Percentiles rank a stretch among this genome's conserved stretches.
Evolutionary conservation across 2,329 filamentous ascomycete genomes (phyloP).

Genomic region (Sporothrix mexicana): DNA sequence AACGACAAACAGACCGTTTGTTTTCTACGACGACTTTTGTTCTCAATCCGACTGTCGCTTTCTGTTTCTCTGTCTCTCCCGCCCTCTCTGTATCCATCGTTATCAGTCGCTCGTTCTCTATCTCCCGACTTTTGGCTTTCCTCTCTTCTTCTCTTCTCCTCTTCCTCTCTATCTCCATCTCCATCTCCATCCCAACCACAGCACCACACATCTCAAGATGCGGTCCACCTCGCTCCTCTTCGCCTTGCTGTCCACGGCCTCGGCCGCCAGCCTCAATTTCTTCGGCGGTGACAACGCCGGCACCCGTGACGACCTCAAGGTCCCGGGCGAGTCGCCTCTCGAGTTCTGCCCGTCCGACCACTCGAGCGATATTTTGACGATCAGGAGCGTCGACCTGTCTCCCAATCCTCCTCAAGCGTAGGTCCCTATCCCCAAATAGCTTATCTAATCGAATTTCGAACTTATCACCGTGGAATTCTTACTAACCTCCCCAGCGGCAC

Average conservation of each 20-base stretch:
- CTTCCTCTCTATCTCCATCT: background rate
- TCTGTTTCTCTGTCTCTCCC: background rate
- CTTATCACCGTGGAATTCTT: too few relatives aligned
- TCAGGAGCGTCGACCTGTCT: conserved; percentile 77
- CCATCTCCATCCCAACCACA: background rate
- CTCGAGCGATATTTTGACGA: conserved; percentile 70
- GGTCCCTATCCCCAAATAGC: too few relatives aligned
- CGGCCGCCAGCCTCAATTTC: conserved; percentile 49
- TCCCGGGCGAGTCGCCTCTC: conserved; percentile 86
- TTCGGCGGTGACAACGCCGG: conserved; percentile 54
- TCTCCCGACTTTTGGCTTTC: background rate
- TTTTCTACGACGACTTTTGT: background rate
- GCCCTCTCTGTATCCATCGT: background rate
- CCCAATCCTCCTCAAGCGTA: conserved; percentile 91
- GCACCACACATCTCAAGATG: conserved; percentile 42
- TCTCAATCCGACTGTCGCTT: background rate
- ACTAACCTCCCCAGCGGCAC: too few relatives aligned
- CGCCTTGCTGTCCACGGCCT: conserved; percentile 55
- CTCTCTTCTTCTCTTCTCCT: background rate
- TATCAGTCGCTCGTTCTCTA: background rate
- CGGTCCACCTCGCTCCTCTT: conserved; percentile 51
- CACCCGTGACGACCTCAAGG: conserved; percentile 62
- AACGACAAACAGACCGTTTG: background rate
- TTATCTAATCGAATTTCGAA: too few relatives aligned
- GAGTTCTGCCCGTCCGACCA: conserved; percentile 74